Evolutionary conservation across 1,284 basidiomycete species (phyloP), one percentile per base, ranked within the genome.

Genomic region (Trichosporon asahii): DNA sequence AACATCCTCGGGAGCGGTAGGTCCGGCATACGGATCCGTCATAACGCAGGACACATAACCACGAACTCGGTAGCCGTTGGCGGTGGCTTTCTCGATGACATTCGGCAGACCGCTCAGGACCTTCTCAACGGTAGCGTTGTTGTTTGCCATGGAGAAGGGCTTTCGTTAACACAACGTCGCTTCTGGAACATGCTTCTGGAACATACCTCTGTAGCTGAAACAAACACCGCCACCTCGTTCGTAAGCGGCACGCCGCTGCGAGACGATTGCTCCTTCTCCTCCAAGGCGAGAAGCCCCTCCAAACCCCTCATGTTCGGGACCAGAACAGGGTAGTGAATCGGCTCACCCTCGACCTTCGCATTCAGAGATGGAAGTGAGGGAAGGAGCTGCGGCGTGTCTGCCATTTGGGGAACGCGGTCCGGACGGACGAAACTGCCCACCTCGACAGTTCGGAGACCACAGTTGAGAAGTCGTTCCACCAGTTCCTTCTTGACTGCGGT

Each of bases 341-440:
- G 86, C 1, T 86, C 85, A 11, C 70, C 73, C 3, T 86, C 77
- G 2, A 86, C 86, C 12, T 77, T 33, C 66, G 66, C 40, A 33
- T 67, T 35, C 23, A 72, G 70, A 2, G 73, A 66, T 1, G 76
- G 75, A 1, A 79, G 71, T 2, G 61, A 53, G 25, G 78, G 77
- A 4, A 81, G 73, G 3, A 83, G 70, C 65, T 91, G 88, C 1
- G 89, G 84, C 0, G 93, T 94, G 29, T 92, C 91, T 18, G 89
- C 92, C 93, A 96, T 95, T 90, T 95, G 79, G 9, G 94, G 94
- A 18, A 97, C 92, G 91, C 94, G 95, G 81, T 94, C 94, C 0
- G 91, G 90, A 80, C 92, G 92, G 68, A 98, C 95, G 78, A 97
- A 97, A 77, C 92, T 92, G 5, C 95, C 95, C 0, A 90, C 89